These are phyloP conservation scores for Paratinospora sagittata DNA, from an alignment of 164 flowering plant genomes.

Conservation along the genomic window DNA sequence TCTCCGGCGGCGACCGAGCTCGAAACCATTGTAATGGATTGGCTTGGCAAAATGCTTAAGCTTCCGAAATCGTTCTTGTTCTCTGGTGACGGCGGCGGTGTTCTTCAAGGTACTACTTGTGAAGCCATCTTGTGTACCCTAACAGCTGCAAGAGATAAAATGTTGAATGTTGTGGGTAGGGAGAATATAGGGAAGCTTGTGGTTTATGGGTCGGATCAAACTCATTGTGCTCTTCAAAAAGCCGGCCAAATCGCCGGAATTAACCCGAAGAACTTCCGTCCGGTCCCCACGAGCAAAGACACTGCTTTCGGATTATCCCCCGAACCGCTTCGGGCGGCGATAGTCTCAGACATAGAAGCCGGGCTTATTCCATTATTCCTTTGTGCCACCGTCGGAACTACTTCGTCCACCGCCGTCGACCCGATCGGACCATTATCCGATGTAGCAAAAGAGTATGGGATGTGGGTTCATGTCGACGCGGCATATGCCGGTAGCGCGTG, in stretches of 20 bases:
- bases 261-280: conserved; percentile 37
- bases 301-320: conserved; percentile 21
- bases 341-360: conserved; percentile 20
- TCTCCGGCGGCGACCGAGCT: conserved; percentile 70
- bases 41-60: conserved; percentile 42
- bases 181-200: conserved; percentile 23
- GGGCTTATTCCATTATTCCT: conserved; percentile 34
- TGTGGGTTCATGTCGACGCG: conserved; percentile 57
- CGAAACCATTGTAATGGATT: conserved; percentile 47
- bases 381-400: conserved; percentile 54
- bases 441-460: conserved; percentile 24
- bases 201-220: conserved; percentile 44
- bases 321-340: conserved; percentile 15
- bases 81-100: conserved; percentile 64
- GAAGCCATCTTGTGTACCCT: conserved; percentile 53
- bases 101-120: conserved; percentile 59
- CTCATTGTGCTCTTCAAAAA: conserved; percentile 51
- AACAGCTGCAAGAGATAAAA: conserved; percentile 44
- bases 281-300: conserved; percentile 25
- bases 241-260: conserved; percentile 54
- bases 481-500: conserved; percentile 69
- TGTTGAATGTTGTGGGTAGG: conserved; percentile 28
- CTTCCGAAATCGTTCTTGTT: conserved; percentile 45
- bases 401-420: conserved; percentile 44
- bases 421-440: conserved; percentile 26